These are phyloP conservation scores for Hordeum vulgare DNA, from an alignment of 176 grass and related monocot genomes.

Conservation along the genomic window DNA sequence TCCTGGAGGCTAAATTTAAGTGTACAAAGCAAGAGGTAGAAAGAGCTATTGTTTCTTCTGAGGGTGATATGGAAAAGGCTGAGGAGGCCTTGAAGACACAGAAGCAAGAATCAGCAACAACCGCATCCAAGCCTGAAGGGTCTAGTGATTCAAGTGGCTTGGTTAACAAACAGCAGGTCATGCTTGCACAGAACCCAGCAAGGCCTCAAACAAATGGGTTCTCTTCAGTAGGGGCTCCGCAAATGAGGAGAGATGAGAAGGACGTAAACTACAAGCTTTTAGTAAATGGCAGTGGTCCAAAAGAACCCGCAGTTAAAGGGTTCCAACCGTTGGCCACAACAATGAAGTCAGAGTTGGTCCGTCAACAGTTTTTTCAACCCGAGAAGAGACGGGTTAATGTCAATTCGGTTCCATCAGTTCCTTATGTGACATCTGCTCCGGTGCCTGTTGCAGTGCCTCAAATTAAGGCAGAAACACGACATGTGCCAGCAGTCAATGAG, in stretches of 20 bases:
- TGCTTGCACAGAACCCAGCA: constrained; percentile 37
- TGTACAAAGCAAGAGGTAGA: constrained; percentile 94
- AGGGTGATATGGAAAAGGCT: constrained; percentile 84
- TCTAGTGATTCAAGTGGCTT: constrained; percentile 46
- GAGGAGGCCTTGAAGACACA: constrained; percentile 78
- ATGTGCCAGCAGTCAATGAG: constrained; percentile 40
- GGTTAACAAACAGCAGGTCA: constrained; percentile 44
- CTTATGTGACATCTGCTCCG: constrained; percentile 48
- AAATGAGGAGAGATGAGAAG: constrained; percentile 69
- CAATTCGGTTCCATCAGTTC: constrained; percentile 47
- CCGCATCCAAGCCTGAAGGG: constrained; percentile 37
- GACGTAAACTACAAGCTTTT: constrained; percentile 69
- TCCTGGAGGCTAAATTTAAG: constrained; percentile 67
- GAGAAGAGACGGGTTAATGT: constrained; percentile 63
- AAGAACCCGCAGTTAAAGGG: constrained; percentile 57
- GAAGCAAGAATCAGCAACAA: constrained; percentile 59
- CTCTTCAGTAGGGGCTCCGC: constrained; percentile 36
- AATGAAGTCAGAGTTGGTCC: constrained; percentile 47
- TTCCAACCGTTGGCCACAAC: constrained; percentile 47
- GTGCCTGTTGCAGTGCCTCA: constrained; percentile 50
- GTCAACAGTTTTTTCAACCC: constrained; percentile 42
- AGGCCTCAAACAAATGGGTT: constrained; percentile 59
- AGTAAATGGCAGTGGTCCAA: constrained; percentile 36
- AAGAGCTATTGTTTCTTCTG: constrained; percentile 88
- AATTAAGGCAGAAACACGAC: constrained; percentile 54